A percentile compares a stretch with the other conserved stretches of the same genome.
Evolutionary conservation across 169 alveolate genomes (phyloP).

Genomic region (Perkinsus marinus): DNA sequence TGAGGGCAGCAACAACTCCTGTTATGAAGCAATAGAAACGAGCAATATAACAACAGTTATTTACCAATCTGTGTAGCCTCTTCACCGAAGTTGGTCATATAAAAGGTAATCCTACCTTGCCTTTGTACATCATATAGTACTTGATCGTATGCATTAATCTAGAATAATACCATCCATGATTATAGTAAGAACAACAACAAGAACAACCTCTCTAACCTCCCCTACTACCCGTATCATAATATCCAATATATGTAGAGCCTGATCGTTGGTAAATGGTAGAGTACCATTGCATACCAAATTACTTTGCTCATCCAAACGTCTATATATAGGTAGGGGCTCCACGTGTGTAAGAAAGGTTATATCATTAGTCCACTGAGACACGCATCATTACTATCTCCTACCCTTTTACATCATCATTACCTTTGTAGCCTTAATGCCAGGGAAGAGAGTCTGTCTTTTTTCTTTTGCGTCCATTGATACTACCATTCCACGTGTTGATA

Average conservation of each 20-base stretch:
- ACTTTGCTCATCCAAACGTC: background rate
- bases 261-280: constrained; percentile 19
- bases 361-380: background rate
- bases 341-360: background rate
- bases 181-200: no score
- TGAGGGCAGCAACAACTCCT: constrained; percentile 52
- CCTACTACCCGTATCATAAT: constrained; percentile 8
- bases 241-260: constrained; percentile 15
- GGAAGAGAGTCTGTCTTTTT: no score
- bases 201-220: no score
- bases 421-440: background rate
- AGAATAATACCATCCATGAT: constrained; percentile 30
- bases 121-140: constrained; percentile 60
- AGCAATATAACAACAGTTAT: no score
- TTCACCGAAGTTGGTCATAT: constrained; percentile 86
- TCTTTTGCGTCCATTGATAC: no score
- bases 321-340: constrained; percentile 1
- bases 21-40: background rate
- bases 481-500: no score
- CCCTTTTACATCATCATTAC: background rate
- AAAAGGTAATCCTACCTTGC: constrained; percentile 79
- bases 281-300: background rate
- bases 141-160: constrained; percentile 55
- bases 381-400: background rate
- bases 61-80: no score